A percentile compares a stretch with the other conserved stretches of the same genome.
phyloP scores from a whole-genome alignment of 805 yeast genomes.

The Teunomyces gatunensis region DNA sequence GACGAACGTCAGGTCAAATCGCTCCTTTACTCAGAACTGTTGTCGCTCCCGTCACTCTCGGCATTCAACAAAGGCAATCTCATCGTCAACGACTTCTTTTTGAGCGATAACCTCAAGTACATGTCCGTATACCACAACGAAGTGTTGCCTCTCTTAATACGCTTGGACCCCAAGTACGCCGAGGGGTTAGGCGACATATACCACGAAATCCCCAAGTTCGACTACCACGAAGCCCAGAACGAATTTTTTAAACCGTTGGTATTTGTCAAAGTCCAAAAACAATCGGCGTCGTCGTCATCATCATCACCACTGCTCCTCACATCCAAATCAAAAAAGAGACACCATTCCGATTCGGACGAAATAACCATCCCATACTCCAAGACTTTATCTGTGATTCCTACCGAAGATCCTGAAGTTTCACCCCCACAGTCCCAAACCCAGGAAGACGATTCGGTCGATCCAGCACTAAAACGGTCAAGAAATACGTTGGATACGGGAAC shows the following conservation, averaged over 20 bases:
- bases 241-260: constrained; percentile 27
- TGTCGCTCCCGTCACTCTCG: constrained; percentile 28
- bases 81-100: constrained; percentile 35
- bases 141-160: constrained; percentile 28
- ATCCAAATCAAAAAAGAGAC: constrained; percentile 6
- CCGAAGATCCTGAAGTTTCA: constrained; percentile 7
- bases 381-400: constrained; percentile 8
- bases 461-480: constrained; percentile 24
- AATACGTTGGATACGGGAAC: constrained; percentile 9
- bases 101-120: constrained; percentile 31
- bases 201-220: constrained; percentile 31
- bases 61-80: constrained; percentile 32
- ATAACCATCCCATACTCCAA: constrained; percentile 7
- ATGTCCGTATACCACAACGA: constrained; percentile 40
- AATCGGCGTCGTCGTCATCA: constrained; percentile 3
- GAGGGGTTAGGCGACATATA: constrained; percentile 32
- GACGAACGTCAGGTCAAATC: constrained; percentile 33
- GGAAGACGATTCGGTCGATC: constrained; percentile 28
- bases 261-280: constrained; percentile 16
- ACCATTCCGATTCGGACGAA: constrained; percentile 5
- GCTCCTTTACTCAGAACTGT: constrained; percentile 27
- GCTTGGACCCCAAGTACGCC: constrained; percentile 24
- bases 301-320: constrained; percentile 4
- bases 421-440: constrained; percentile 7
- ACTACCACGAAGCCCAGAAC: constrained; percentile 25